Conservation (phyloP, 2,329 filamentous ascomycete genomes). For the Penicillium expansum region DNA sequence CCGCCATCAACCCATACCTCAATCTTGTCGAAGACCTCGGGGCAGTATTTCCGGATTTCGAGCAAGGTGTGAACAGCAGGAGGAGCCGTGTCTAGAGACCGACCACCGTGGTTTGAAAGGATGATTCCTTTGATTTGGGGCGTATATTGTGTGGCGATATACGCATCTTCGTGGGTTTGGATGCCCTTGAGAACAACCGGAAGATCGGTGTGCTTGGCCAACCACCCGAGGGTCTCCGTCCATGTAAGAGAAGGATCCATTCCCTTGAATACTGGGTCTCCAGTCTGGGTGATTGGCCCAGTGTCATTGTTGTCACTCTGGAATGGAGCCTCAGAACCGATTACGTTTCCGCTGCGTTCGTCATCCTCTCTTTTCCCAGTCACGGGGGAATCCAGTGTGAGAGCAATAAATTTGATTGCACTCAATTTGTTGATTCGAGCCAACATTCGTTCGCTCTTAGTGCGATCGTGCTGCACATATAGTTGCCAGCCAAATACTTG, state of each 20-base stretch:
- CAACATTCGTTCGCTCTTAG: conserved; percentile 76
- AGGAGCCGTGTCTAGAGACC: conserved; percentile 77
- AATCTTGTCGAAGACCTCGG: conserved; percentile 63
- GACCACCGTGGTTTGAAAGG: conserved; percentile 84
- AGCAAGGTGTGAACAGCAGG: conserved; percentile 68
- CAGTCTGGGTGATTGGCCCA: conserved; percentile 61
- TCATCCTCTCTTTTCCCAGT: conserved; percentile 86
- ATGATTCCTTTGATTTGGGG: conserved; percentile 75
- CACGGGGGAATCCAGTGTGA: conserved; percentile 86
- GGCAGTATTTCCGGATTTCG: conserved; percentile 70
- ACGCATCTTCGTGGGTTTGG: conserved; percentile 92
- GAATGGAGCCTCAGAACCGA: conserved; percentile 55
- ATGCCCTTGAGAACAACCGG: conserved; percentile 89
- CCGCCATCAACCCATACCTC: conserved; percentile 85
- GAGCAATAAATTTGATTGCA: conserved; percentile 73
- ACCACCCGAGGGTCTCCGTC: conserved; percentile 72
- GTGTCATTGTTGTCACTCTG: conserved; percentile 48
- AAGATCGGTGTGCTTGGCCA: conserved; percentile 71
- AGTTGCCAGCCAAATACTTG: conserved; percentile 92
- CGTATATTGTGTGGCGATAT: conserved; percentile 61
- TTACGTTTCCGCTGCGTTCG: conserved; percentile 52
- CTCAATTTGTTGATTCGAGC: conserved; percentile 65
- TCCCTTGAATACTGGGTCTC: conserved; percentile 51
- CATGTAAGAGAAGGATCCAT: conserved; percentile 83
- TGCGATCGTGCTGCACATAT: conserved; percentile 80